Percentiles rank a stretch among this genome's conserved stretches.
These are phyloP conservation scores for Arachis hypogaea DNA, from an alignment of 306 rosid genomes.

Conservation along the genomic window DNA sequence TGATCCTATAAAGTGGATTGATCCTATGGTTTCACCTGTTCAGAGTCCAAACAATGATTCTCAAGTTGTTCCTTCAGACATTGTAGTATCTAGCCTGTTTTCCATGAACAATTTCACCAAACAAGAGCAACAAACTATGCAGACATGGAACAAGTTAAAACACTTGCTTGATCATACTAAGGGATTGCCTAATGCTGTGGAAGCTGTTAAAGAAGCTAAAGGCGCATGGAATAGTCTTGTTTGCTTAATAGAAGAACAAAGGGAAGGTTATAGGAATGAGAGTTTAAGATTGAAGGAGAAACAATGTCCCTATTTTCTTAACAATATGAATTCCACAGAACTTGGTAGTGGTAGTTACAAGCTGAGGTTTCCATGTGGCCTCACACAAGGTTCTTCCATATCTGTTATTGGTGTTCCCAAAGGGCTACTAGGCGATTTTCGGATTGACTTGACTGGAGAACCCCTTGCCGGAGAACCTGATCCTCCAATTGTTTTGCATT, in stretches of 20 bases:
- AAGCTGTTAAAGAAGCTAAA: constrained; percentile 92
- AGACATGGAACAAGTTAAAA: constrained; percentile 81
- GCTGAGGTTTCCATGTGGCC: constrained; percentile 85
- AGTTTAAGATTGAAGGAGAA: constrained; percentile 72
- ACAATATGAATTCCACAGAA: constrained; percentile 72
- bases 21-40: constrained; percentile 61
- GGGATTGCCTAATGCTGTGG: constrained; percentile 89
- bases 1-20: constrained; percentile 81
- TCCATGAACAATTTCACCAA: constrained; percentile 61
- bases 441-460: constrained; percentile 89
- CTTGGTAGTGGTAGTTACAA: constrained; percentile 57
- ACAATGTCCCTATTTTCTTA: constrained; percentile 94
- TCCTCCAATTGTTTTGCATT: constrained; percentile 90
- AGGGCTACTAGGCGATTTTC: constrained; percentile 88
- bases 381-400: constrained; percentile 95
- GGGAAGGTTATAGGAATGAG: constrained; percentile 57
- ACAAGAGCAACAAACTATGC: constrained; percentile 67
- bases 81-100: constrained; percentile 67
- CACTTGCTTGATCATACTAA: constrained; percentile 65
- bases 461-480: constrained; percentile 97
- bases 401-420: constrained; percentile 82
- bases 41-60: constrained; percentile 65
- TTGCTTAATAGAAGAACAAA: constrained; percentile 67
- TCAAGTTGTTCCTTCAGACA: constrained; percentile 65
- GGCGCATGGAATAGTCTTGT: constrained; percentile 80